Conservation (phyloP, 257 asterid genomes). For the Nicotiana otophora region DNA sequence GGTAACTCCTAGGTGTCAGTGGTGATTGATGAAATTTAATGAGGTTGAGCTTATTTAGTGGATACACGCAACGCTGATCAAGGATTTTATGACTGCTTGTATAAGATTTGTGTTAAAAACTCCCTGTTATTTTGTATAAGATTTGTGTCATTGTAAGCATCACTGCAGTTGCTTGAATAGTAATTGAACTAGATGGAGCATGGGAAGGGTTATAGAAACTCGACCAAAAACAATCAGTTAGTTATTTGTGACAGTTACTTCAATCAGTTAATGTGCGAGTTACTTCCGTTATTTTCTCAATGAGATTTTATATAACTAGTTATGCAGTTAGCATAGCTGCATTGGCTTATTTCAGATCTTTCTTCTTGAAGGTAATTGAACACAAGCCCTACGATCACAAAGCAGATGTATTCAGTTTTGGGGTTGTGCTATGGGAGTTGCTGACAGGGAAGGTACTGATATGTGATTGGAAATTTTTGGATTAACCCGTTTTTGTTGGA, state of each 20-base stretch:
- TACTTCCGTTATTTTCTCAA: background rate
- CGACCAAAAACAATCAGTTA: background rate
- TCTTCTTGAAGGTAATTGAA: constrained; percentile 72
- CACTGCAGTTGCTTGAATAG: background rate
- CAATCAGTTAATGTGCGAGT: background rate
- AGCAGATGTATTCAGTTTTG: constrained; percentile 94
- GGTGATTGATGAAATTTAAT: background rate
- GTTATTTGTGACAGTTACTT: background rate
- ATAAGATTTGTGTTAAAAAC: background rate
- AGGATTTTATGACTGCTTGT: constrained; percentile 1
- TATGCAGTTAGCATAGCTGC: constrained; percentile 2
- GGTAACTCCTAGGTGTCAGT: background rate
- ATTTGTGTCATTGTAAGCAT: background rate
- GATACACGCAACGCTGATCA: background rate
- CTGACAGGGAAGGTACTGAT: constrained; percentile 80
- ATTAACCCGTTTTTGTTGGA: background rate
- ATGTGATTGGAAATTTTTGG: constrained; percentile 1
- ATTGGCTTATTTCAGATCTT: constrained; percentile 23
- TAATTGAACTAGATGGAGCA: background rate
- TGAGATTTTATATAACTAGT: background rate
- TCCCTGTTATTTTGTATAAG: background rate
- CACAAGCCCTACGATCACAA: constrained; percentile 93
- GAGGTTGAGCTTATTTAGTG: background rate
- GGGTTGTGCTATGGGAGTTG: constrained; percentile 89
- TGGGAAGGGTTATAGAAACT: background rate